Conservation (phyloP, 768 basidiomycete species). For the Lyophyllum decastes region DNA sequence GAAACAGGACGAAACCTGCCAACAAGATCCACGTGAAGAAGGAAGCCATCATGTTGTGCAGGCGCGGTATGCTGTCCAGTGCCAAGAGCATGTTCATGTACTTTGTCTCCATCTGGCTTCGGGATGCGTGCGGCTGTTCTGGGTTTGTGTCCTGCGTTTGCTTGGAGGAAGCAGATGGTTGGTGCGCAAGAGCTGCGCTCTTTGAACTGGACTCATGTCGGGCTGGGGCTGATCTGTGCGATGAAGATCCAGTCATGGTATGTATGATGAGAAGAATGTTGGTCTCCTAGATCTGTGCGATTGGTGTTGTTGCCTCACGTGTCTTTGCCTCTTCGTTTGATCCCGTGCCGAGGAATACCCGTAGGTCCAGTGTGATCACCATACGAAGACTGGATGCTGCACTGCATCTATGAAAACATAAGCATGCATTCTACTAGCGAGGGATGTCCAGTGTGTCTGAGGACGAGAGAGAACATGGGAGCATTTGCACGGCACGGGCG, state of each 20-base stretch:
- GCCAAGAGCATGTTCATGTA: constrained; percentile 67
- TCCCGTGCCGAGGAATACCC: neutral
- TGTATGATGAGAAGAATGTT: neutral
- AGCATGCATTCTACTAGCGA: too few species aligned
- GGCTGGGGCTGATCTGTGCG: neutral
- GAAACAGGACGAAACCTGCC: constrained; percentile 64
- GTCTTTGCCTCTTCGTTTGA: neutral
- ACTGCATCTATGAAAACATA: too few species aligned
- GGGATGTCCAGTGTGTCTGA: too few species aligned
- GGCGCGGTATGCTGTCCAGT: constrained; percentile 51
- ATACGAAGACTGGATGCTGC: too few species aligned
- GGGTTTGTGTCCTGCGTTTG: neutral
- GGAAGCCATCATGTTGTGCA: constrained; percentile 50
- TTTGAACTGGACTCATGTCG: neutral
- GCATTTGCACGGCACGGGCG: too few species aligned
- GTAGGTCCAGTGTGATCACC: neutral
- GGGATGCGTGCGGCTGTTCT: neutral
- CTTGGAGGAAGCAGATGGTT: neutral
- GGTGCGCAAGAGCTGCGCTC: neutral
- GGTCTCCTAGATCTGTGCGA: neutral
- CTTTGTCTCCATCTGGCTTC: constrained; percentile 43
- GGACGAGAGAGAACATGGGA: too few species aligned
- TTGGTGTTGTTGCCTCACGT: neutral
- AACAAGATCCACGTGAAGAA: constrained; percentile 68
- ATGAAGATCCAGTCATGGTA: neutral